These are phyloP conservation scores for Coffea eugenioides DNA, from an alignment of 257 asterid species.

Conservation along the genomic window DNA sequence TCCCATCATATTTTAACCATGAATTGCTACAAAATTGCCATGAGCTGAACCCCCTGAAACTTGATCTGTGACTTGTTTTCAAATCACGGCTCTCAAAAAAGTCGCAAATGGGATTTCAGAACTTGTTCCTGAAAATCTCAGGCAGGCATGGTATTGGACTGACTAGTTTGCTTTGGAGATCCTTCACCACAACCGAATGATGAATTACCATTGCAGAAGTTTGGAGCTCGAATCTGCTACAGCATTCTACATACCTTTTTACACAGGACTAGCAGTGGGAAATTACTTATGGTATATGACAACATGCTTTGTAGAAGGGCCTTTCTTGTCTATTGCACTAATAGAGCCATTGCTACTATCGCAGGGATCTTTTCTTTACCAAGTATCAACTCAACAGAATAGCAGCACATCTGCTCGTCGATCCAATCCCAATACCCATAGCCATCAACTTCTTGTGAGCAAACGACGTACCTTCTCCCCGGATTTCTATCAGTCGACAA, in stretches of 20 bases:
- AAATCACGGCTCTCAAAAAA: conserved; percentile 57
- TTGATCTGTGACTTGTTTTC: conserved; percentile 65
- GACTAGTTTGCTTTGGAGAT: conserved; percentile 69
- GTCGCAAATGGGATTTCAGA: conserved; percentile 30
- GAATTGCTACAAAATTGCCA: conserved; percentile 49
- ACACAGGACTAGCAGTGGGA: conserved; percentile 75
- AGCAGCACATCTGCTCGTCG: too few relatives aligned
- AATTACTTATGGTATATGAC: conserved; percentile 34
- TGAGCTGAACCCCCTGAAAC: conserved; percentile 57
- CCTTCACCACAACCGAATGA: conserved; percentile 57
- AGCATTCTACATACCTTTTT: conserved; percentile 73
- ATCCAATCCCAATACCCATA: too few relatives aligned
- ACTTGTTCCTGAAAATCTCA: conserved; percentile 36
- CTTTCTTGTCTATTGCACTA: too few relatives aligned
- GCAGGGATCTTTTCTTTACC: too few relatives aligned
- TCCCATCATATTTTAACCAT: conserved; percentile 51
- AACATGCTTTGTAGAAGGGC: too few relatives aligned
- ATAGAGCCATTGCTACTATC: too few relatives aligned
- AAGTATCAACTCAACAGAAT: too few relatives aligned
- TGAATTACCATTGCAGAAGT: conserved; percentile 52
- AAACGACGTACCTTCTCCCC: too few relatives aligned
- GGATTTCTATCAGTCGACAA: too few relatives aligned
- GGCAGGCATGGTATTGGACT: conserved; percentile 70
- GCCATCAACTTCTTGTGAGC: too few relatives aligned
- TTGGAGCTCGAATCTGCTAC: conserved; percentile 48